Percentiles rank a stretch among this genome's conserved stretches.
Evolutionary conservation across 208 protist species (phyloP).

Genomic region (Leishmania arabica): DNA sequence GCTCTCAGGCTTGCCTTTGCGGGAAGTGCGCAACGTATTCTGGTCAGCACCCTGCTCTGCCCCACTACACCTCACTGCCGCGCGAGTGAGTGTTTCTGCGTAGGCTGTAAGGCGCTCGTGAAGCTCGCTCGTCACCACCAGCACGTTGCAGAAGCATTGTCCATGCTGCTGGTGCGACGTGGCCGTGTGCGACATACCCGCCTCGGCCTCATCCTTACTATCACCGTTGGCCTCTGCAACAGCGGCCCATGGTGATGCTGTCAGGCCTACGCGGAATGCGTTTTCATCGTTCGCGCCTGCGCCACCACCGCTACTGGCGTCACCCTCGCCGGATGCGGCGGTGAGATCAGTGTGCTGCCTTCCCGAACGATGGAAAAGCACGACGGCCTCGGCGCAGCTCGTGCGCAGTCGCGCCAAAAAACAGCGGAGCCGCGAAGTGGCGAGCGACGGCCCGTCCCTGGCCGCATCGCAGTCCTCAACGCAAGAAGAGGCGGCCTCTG

Average conservation of each 20-base stretch:
- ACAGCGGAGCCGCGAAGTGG: neutral
- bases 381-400: slow-evolving; percentile 10
- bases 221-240: neutral
- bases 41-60: neutral
- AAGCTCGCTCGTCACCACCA: slow-evolving; percentile 4
- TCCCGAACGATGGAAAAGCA: neutral
- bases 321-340: neutral
- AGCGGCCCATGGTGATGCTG: neutral
- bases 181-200: neutral
- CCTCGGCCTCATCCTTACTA: neutral
- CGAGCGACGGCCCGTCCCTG: neutral
- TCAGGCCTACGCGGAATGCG: neutral
- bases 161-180: slow-evolving; percentile 9
- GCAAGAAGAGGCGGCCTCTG: neutral
- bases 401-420: slow-evolving; percentile 5
- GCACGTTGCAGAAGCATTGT: slow-evolving; percentile 1
- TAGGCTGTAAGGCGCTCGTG: slow-evolving; percentile 7
- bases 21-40: neutral
- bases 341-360: neutral
- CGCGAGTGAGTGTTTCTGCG: neutral
- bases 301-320: neutral
- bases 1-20: neutral
- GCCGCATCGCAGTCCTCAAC: neutral
- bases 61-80: neutral
- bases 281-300: neutral